Evolutionary conservation across 75 land plant genomes (phyloP), one percentile per base, ranked within the genome.

Genomic region (Pinus albicaulis): DNA sequence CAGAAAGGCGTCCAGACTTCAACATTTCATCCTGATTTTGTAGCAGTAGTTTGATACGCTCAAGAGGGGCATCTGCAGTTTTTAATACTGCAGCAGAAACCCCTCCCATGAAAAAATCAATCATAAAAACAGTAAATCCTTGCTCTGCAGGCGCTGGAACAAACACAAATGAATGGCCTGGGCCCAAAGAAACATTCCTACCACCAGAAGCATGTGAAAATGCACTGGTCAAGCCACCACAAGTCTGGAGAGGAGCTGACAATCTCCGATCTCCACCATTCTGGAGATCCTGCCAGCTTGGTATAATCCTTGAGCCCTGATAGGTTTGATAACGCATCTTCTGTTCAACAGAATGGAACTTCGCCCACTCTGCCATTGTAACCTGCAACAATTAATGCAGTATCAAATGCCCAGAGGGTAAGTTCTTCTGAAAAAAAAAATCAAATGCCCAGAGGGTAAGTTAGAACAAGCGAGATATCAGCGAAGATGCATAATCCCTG

Each of bases 61-160:
- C 91, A 80, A 88, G 86, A 28, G 90, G 91, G 65, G 91, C 90
- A 52, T 90, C 90, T 10, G 86, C 86, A 14, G 91, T 87, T 69
- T 89, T 89, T 7, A 86, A 87, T 19, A 87, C 86, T 4, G 91
- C 90, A 61, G 84, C 91, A 16, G 91, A 83, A 10, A 89, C 86
- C 13, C 89, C 91, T 44, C 91, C 90, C 91, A 89, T 89, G 28
- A 87, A 59, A 59, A 89, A 89, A 73, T 87, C 90, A 17, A 87
- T 75, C 24, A 80, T 61, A 66, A 88, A 88, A 7, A 75, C 79
- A 57, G 59, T 52, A 5, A 76, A 14, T 22, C 89, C 89, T 31
- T 76, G 83, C 78, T 88, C 89, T 52, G 74, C 48, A 0, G 89
- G 77, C 14, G 89, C 86, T 22, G 78, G 77, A 28, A 87, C 83